These are phyloP conservation scores for Fusarium liriodendri DNA, from an alignment of 2,329 filamentous ascomycete genomes.

Conservation along the genomic window DNA sequence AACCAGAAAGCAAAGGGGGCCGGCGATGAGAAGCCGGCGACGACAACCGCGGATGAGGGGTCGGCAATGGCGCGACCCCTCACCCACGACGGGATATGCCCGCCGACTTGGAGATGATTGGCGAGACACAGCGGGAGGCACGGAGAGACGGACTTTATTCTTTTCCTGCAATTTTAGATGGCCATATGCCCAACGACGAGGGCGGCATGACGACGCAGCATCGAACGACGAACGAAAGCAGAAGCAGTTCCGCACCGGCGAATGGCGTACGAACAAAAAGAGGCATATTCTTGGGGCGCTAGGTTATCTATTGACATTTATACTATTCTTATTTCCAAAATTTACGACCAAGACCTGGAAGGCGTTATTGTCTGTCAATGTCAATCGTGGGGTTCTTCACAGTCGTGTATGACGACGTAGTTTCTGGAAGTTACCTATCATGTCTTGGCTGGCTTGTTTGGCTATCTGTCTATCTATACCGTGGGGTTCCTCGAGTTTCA, in stretches of 20 bases:
- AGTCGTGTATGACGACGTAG: not conserved
- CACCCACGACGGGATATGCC: slow-evolving; percentile 34
- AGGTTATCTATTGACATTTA: slow-evolving; percentile 51
- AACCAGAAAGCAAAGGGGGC: slow-evolving; percentile 5
- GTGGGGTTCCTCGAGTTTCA: not conserved
- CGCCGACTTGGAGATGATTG: slow-evolving; percentile 39
- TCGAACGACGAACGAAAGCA: slow-evolving; percentile 48
- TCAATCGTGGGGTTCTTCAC: not conserved
- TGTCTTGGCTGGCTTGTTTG: not conserved
- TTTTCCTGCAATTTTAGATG: slow-evolving; percentile 44
- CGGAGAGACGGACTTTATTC: slow-evolving; percentile 39
- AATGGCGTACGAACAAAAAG: slow-evolving; percentile 54
- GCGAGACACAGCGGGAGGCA: slow-evolving; percentile 37
- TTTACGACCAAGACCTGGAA: slow-evolving; percentile 34
- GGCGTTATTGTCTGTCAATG: slow-evolving; percentile 17
- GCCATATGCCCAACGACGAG: slow-evolving; percentile 40
- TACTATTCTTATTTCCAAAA: slow-evolving; percentile 43
- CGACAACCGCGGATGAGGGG: slow-evolving; percentile 35
- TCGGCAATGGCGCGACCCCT: slow-evolving; percentile 28
- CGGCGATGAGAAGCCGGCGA: slow-evolving; percentile 29
- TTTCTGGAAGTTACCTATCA: not conserved
- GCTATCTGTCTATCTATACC: not conserved
- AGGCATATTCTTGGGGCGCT: slow-evolving; percentile 53
- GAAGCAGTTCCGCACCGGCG: slow-evolving; percentile 51
- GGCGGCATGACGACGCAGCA: slow-evolving; percentile 48